Evolutionary conservation across 1,139 yeast genomes (phyloP).

Genomic region (Protomyces arabidopsidicola): DNA sequence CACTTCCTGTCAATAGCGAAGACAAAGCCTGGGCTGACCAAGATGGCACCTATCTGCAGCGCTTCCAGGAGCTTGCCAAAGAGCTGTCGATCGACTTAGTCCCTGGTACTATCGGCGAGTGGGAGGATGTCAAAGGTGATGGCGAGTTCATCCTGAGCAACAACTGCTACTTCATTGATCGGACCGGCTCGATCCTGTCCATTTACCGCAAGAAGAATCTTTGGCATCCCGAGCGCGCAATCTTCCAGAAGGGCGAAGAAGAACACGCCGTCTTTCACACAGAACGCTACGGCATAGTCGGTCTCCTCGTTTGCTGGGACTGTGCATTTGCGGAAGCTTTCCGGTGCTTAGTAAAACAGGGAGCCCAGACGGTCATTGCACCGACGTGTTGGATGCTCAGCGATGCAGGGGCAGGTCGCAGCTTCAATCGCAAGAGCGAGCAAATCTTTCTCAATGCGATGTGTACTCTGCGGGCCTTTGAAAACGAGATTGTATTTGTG

Average conservation of each 20-base stretch:
- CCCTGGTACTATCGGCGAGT: slow-evolving; percentile 32
- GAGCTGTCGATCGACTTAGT: slow-evolving; percentile 32
- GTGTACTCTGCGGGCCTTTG: slow-evolving; percentile 33
- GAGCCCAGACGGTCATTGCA: slow-evolving; percentile 31
- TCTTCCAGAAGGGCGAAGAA: slow-evolving; percentile 30
- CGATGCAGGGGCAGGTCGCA: slow-evolving; percentile 29
- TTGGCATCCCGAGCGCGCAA: slow-evolving; percentile 34
- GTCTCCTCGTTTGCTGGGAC: slow-evolving; percentile 34
- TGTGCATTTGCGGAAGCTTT: slow-evolving; percentile 33
- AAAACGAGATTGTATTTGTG: slow-evolving; percentile 31
- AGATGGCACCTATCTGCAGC: neutral
- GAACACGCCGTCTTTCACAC: slow-evolving; percentile 32
- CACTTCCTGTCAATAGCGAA: slow-evolving; percentile 10
- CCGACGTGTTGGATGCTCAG: slow-evolving; percentile 34
- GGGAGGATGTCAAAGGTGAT: slow-evolving; percentile 10
- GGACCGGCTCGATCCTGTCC: slow-evolving; percentile 30
- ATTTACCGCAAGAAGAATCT: slow-evolving; percentile 33
- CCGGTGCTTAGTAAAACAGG: slow-evolving; percentile 31
- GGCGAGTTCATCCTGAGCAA: slow-evolving; percentile 25
- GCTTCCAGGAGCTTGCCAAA: slow-evolving; percentile 30
- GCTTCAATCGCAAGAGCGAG: slow-evolving; percentile 32
- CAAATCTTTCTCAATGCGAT: slow-evolving; percentile 28
- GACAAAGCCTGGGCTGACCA: slow-evolving; percentile 17
- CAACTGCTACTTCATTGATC: slow-evolving; percentile 32
- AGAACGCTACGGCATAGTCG: slow-evolving; percentile 33